phyloP scores from a whole-genome alignment of 2,329 filamentous ascomycete genomes.

The Fusarium hainanense region DNA sequence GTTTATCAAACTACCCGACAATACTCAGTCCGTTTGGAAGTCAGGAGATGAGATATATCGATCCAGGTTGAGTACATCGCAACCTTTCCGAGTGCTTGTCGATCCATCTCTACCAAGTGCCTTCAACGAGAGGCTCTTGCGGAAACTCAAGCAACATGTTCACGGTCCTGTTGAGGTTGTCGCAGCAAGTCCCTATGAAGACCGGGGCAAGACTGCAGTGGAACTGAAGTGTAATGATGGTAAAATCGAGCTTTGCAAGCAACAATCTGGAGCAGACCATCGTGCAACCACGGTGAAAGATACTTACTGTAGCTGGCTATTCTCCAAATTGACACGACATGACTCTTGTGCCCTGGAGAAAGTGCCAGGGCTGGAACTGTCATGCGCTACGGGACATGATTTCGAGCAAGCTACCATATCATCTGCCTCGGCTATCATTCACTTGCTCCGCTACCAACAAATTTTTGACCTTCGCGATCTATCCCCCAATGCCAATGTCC shows the following conservation, averaged over 20 bases:
- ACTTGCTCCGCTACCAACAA: not conserved
- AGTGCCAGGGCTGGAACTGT: not conserved
- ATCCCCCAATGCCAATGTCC: not conserved
- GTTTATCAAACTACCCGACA: not conserved
- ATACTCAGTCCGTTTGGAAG: not conserved
- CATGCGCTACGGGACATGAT: not conserved
- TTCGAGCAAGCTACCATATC: not conserved
- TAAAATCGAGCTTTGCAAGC: not conserved
- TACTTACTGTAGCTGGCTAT: not conserved
- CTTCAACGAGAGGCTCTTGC: not conserved
- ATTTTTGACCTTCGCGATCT: not conserved
- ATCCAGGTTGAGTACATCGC: not conserved
- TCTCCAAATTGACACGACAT: not conserved
- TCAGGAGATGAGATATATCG: conserved; percentile 4
- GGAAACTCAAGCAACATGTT: not conserved
- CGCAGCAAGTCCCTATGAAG: not conserved
- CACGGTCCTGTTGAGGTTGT: not conserved
- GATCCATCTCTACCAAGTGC: not conserved
- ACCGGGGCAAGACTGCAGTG: not conserved
- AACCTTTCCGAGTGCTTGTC: not conserved
- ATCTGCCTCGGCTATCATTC: not conserved
- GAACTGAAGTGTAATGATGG: not conserved
- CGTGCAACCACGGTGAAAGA: not conserved
- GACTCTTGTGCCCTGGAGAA: not conserved
- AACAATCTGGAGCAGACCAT: not conserved